phyloP scores from a whole-genome alignment of 1,139 yeast species.

The Suhomyces choctaworum region DNA sequence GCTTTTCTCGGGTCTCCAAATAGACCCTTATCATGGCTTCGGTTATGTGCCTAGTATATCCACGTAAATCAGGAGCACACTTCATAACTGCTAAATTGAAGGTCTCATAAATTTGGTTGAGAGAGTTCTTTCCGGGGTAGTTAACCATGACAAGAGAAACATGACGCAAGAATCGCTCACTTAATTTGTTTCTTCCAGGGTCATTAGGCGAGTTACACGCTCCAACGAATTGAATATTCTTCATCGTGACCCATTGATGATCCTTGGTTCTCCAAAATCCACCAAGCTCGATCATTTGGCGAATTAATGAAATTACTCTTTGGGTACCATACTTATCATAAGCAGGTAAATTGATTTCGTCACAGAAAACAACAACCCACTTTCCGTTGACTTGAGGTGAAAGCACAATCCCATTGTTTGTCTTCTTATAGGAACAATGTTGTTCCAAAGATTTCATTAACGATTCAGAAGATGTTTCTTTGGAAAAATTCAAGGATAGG shows the following conservation, averaged over 20 bases:
- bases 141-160: slow-evolving; percentile 71
- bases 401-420: slow-evolving; percentile 52
- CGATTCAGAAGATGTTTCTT: slow-evolving; percentile 68
- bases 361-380: slow-evolving; percentile 86
- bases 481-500: slow-evolving; percentile 77
- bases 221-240: slow-evolving; percentile 79
- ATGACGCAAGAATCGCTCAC: slow-evolving; percentile 70
- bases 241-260: slow-evolving; percentile 66
- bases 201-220: slow-evolving; percentile 93
- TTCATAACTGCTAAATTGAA: slow-evolving; percentile 61
- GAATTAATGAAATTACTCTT: slow-evolving; percentile 66
- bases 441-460: slow-evolving; percentile 71
- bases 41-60: slow-evolving; percentile 54
- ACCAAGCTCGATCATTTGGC: slow-evolving; percentile 69
- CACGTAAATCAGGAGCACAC: slow-evolving; percentile 61
- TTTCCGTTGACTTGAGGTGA: slow-evolving; percentile 65
- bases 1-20: slow-evolving; percentile 38
- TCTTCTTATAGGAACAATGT: slow-evolving; percentile 61
- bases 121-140: slow-evolving; percentile 69
- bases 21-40: slow-evolving; percentile 71
- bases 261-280: slow-evolving; percentile 77
- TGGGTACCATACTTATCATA: slow-evolving; percentile 78
- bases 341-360: slow-evolving; percentile 84
- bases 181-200: slow-evolving; percentile 65
- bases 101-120: slow-evolving; percentile 65